Evolutionary conservation across 225 moss, liverwort and hornwort species (phyloP), one percentile per base, ranked within the genome.

Genomic region (Marchantia paleacea): DNA sequence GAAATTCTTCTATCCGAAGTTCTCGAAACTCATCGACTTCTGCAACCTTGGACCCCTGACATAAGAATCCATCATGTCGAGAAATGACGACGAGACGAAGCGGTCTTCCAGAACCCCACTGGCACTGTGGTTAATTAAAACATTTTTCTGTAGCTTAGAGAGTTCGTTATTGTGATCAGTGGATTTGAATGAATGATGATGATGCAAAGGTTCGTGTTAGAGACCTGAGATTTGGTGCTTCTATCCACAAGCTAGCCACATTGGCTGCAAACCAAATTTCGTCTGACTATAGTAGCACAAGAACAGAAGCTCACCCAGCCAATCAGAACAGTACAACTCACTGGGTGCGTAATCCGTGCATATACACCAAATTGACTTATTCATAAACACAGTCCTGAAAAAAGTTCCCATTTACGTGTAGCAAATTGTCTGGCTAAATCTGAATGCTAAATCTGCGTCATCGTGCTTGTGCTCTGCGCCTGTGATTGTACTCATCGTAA

Each of bases 11-110:
- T 83, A 86, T 73, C 89, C 89, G 28, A 25, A 57, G 25, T 82
- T 84, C 60, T 73, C 82, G 51, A 80, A 85, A 49, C 82, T 89
- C 8, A 84, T 77, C 26, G 81, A 83, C 53, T 31, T 24, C 18
- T 89, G 86, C 79, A 80, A 85, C 65, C 72, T 89, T 31, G 81
- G 81, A 62, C 80, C 84, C 7, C 26, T 86, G 29, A 85, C 85
- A 58, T 85, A 57, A 49, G 72, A 72, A 24, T 72, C 51, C 72
- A 51, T 51, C 72, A 52, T 11, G 47, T 39, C 60, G 22, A 31
- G 1, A 18, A 28, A 65, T 39, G 26, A 54, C 39, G 62, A 58
- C 25, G 77, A 61, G 51, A 62, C 4, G 30, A 18, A 65, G 54
- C n/a, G 10, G 14, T 50, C n/a, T 16, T 18, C 24, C 19, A 72